Base-by-base conservation (phyloP, 805 yeast species). In the Cyberlindnera petersonii region DNA sequence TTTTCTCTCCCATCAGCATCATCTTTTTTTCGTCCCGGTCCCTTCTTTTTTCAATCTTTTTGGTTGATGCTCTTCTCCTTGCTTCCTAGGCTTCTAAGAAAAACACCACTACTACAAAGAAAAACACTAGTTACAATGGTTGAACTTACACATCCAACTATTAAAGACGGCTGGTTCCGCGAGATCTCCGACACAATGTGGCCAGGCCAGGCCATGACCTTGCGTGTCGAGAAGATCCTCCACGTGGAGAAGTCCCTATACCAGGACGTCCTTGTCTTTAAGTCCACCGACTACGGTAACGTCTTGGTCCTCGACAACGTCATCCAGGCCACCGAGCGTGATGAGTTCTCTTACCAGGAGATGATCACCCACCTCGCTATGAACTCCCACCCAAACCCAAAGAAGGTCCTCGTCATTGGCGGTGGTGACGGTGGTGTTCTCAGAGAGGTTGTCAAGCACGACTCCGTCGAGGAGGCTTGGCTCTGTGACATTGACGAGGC, bases 361-460 rank as follows among this genome's bases (percentile, higher is more conserved):
- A 93, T 91, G 98, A 91, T 91, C 64, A 71, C 97, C 28, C 97
- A 91, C 66, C 73, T 93, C 58, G 96, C 95, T 6, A 59, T 93
- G 65, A 85, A 82, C 76, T 79, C 93, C 38, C 98, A 93, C 68
- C 89, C 96, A 55, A 80, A 86, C 69, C 98, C 98, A 42, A 86
- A 86, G 73, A 82, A 75, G 55, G 97, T 94, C 18, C 72, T 91
- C 40, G 98, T 91, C 48, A 85, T 91, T 58, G 98, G 98, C 43
- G 98, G 98, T 49, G 98, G 98, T 59, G 98, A 91, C 64, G 98
- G 98, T 55, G 98, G 98, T 66, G 98, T 91, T 37, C 75, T 91
- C 57, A 79, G 98, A 68, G 98, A 91, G 67, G 74, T 89, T 59
- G 86, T 88, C 59, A 91, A 91, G 68, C 96, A 91, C 66, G 79